These are phyloP conservation scores for Pestalotiopsis sp. DNA, from an alignment of 2,329 filamentous ascomycete genomes.

Conservation along the genomic window DNA sequence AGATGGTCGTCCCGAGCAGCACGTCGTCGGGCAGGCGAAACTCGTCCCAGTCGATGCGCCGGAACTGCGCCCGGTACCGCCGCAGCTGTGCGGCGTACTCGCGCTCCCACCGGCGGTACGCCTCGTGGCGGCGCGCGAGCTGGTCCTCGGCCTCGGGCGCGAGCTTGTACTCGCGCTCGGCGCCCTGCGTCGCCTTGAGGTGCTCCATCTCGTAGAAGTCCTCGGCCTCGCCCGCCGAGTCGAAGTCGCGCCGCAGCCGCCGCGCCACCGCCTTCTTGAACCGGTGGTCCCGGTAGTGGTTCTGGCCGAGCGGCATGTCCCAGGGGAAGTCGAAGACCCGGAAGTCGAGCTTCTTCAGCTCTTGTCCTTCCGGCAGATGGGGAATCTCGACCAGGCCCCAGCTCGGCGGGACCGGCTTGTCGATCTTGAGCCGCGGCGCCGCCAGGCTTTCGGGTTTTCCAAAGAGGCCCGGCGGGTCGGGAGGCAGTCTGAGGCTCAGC, in stretches of 20 bases:
- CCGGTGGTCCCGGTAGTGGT: not conserved
- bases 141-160: not conserved
- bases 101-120: not conserved
- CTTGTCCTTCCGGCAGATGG: not conserved
- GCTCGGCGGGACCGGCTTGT: not conserved
- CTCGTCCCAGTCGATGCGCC: not conserved
- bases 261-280: not conserved
- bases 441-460: not conserved
- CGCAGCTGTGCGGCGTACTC: not conserved
- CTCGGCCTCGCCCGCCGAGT: not conserved
- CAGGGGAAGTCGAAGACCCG: not conserved
- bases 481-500: not conserved
- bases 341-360: not conserved
- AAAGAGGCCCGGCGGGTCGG: not conserved
- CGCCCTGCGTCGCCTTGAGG: slow-evolving; percentile 1
- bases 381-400: not conserved
- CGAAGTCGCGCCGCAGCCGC: not conserved
- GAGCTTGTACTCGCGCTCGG: not conserved
- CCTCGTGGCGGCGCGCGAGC: not conserved
- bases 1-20: not conserved
- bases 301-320: not conserved
- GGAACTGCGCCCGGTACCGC: not conserved
- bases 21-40: not conserved
- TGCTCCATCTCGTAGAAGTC: not conserved
- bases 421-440: not conserved